These are phyloP conservation scores for Trypanosoma theileri DNA, from an alignment of 208 protist genomes.

Conservation along the genomic window DNA sequence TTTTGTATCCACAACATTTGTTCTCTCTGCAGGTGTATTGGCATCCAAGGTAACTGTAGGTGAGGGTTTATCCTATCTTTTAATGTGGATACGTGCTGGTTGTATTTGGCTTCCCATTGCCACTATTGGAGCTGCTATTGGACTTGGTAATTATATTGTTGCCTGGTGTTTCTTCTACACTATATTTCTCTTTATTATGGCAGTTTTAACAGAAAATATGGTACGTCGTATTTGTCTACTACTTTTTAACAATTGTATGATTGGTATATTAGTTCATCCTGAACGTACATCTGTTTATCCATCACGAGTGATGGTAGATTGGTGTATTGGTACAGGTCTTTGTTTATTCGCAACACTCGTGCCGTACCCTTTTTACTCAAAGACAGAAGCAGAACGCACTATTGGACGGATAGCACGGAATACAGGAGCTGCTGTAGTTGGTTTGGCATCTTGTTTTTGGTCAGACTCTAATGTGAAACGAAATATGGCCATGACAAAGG, in stretches of 20 bases:
- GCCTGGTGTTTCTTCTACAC: constrained; percentile 83
- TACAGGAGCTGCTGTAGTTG: constrained; percentile 66
- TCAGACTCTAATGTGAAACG: constrained; percentile 79
- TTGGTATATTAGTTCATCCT: constrained; percentile 58
- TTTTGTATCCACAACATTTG: constrained; percentile 67
- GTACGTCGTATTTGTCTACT: constrained; percentile 78
- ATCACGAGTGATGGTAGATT: constrained; percentile 84
- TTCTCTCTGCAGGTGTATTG: constrained; percentile 63
- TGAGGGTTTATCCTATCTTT: constrained; percentile 75
- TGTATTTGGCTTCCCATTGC: constrained; percentile 78
- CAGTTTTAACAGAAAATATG: constrained; percentile 69
- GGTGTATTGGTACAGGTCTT: constrained; percentile 77
- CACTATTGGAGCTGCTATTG: constrained; percentile 57
- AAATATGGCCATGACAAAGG: constrained; percentile 86
- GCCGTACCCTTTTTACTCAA: constrained; percentile 81
- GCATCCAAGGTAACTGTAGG: constrained; percentile 68
- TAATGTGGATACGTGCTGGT: constrained; percentile 66
- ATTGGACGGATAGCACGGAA: constrained; percentile 57
- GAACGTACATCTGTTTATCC: constrained; percentile 40
- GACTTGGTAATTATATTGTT: constrained; percentile 59
- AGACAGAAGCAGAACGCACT: constrained; percentile 48
- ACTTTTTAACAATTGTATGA: constrained; percentile 85
- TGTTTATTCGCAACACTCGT: constrained; percentile 71
- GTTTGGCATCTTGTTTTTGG: constrained; percentile 85
- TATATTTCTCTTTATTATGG: constrained; percentile 75